Conservation (phyloP, 2,329 filamentous ascomycete species). For the Fonsecaea nubica region DNA sequence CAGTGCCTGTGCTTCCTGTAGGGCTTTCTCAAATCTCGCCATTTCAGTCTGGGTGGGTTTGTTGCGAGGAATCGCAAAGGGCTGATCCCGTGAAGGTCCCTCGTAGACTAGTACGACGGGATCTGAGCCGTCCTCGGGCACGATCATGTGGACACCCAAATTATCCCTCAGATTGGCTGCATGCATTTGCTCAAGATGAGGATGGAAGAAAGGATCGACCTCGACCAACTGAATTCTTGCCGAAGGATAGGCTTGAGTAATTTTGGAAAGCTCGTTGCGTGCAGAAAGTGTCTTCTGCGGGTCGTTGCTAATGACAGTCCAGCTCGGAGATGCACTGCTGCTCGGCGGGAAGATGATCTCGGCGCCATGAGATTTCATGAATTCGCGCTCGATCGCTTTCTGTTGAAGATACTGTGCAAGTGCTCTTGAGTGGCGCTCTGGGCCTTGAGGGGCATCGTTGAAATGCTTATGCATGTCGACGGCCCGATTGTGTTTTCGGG, state of each 20-base stretch:
- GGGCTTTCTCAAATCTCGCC: slow-evolving; percentile 62
- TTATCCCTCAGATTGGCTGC: slow-evolving; percentile 49
- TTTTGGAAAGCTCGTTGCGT: slow-evolving; percentile 57
- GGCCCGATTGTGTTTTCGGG: slow-evolving; percentile 81
- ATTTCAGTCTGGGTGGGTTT: slow-evolving; percentile 63
- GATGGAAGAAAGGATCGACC: slow-evolving; percentile 58
- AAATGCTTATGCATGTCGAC: slow-evolving; percentile 84
- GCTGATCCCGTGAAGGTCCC: slow-evolving; percentile 44
- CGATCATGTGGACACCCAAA: slow-evolving; percentile 56
- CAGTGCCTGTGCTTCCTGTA: slow-evolving; percentile 65
- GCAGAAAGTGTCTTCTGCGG: slow-evolving; percentile 72
- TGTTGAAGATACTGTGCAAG: slow-evolving; percentile 87
- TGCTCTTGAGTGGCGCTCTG: slow-evolving; percentile 79
- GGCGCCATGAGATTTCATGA: slow-evolving; percentile 81
- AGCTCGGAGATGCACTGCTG: slow-evolving; percentile 60
- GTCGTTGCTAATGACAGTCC: slow-evolving; percentile 88
- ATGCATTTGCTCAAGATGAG: slow-evolving; percentile 52
- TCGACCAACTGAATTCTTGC: slow-evolving; percentile 53
- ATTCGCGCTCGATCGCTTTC: slow-evolving; percentile 77
- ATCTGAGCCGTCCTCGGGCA: slow-evolving; percentile 54
- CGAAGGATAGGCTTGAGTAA: slow-evolving; percentile 57
- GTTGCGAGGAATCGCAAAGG: slow-evolving; percentile 56
- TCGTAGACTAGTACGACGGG: slow-evolving; percentile 60
- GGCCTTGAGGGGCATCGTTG: slow-evolving; percentile 72
- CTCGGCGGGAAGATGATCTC: slow-evolving; percentile 80